These are phyloP conservation scores for Klebsormidium nitens DNA, from an alignment of 139 green algal genomes.

Conservation along the genomic window DNA sequence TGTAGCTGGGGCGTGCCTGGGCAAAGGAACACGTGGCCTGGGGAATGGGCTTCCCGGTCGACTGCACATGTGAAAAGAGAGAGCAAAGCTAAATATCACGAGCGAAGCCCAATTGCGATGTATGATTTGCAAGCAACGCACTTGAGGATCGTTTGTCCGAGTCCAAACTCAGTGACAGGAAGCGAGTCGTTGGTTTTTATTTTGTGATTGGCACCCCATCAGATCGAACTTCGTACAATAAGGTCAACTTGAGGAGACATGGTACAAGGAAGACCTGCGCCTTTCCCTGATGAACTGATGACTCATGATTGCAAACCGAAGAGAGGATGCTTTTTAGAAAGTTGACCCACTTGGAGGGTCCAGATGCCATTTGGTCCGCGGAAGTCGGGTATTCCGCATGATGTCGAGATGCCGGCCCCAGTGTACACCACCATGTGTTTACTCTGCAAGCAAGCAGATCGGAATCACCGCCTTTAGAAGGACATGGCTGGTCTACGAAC, in stretches of 20 bases:
- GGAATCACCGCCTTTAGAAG: too few relatives aligned
- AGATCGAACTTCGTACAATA: not conserved
- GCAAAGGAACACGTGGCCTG: constrained; percentile 60
- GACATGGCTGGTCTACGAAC: too few relatives aligned
- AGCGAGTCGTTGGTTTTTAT: not conserved
- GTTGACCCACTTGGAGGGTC: constrained; percentile 54
- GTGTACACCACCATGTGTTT: constrained; percentile 64
- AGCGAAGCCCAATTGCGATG: too few relatives aligned
- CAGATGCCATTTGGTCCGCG: constrained; percentile 82
- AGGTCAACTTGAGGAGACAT: not conserved
- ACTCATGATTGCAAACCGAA: too few relatives aligned
- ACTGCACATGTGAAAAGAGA: too few relatives aligned
- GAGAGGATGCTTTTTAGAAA: not conserved
- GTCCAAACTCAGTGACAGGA: not conserved
- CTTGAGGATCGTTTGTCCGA: too few relatives aligned
- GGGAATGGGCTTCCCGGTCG: constrained; percentile 51
- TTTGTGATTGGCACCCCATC: not conserved
- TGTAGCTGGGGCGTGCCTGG: constrained; percentile 69
- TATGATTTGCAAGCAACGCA: too few relatives aligned
- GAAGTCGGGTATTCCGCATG: constrained; percentile 84
- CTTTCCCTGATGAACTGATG: not conserved
- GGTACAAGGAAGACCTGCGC: not conserved
- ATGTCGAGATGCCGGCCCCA: constrained; percentile 82
- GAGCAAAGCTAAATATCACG: too few relatives aligned
- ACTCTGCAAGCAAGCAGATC: too few relatives aligned